Evolutionary conservation across 352 stramenopile genomes (phyloP), one percentile per base, ranked within the genome.

Genomic region (Phytophthora cryptogea): DNA sequence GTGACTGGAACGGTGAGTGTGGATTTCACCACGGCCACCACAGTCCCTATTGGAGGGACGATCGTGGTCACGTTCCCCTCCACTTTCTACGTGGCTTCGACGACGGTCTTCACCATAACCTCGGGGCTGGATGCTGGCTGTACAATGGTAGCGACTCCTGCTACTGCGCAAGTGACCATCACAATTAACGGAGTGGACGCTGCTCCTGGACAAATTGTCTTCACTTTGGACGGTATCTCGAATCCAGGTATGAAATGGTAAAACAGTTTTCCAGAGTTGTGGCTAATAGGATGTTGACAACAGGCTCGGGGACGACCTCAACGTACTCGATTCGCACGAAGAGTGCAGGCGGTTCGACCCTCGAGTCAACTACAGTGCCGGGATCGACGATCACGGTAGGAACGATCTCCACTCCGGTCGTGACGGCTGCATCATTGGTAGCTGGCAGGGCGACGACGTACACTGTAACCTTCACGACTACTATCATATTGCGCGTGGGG

Each of bases 31-130:
- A 76, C 63, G 3, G 54, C 46, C 8, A 31, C 49, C 0, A 48
- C 28, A 2, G 54, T 87, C 1, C 81, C 78, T 0, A 55, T 81
- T 13, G 76, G 68, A 13, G 82, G 82, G 0, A 36, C 70, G 33
- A 71, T 91, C 47, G 59, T 70, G 5, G 48, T 91, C 31, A 66
- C 66, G 9, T 91, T 89, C 54, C 75, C 81, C 1, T 41, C 71
- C 6, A 65, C 65, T 5, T 91, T 87, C 59, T 76, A 71, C 28
- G 72, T 88, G 32, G 54, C 58, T 8, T 57, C 68, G 0, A n/a
- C 58, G 8, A 66, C 70, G 0, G 20, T 55, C 0, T 35, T 80
- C n/a, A 36, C 63, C 4, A 68, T 62, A 43, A 20, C 11, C 6
- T 51, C 32, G 10, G 75, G 72, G 3, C 39, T 90, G 7, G 42